Percentiles rank a stretch among this genome's conserved stretches.
Evolutionary conservation across 176 grass and related monocot species (phyloP).

Genomic region (Eleusine coracana): DNA sequence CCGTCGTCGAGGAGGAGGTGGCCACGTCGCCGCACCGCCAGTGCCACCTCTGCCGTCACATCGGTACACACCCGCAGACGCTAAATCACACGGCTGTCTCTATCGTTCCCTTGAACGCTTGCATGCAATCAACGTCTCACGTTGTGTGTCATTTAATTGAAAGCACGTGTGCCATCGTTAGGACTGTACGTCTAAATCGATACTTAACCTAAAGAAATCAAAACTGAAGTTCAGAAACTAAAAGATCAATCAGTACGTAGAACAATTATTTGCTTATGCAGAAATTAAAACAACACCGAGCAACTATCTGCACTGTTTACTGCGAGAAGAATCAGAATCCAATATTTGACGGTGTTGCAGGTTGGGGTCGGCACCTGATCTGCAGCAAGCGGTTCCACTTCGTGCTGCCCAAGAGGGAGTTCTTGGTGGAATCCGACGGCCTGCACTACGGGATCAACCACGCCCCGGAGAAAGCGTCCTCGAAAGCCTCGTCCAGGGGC

Average conservation of each 20-base stretch:
- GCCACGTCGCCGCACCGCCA: conserved; percentile 51
- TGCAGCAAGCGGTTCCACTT: conserved; percentile 96
- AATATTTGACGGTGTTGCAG: conserved; percentile 35
- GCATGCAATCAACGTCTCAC: neutral
- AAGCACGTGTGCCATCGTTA: neutral
- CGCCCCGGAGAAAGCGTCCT: conserved; percentile 32
- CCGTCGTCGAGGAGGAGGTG: conserved; percentile 77
- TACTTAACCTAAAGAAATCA: neutral
- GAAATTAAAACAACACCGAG: neutral
- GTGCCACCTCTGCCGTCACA: conserved; percentile 66
- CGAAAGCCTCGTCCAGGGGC: conserved; percentile 37
- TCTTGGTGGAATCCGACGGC: conserved; percentile 43
- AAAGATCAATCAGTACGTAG: neutral
- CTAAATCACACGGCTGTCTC: neutral
- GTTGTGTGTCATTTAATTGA: neutral
- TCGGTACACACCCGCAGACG: conserved; percentile 48
- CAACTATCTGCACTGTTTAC: neutral
- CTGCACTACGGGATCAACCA: conserved; percentile 49
- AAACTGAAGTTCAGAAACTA: neutral
- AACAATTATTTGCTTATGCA: neutral
- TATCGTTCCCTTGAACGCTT: neutral
- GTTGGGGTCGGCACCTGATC: conserved; percentile 83
- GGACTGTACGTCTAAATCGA: neutral
- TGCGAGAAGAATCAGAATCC: neutral
- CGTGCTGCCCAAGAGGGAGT: conserved; percentile 69